Conservation (phyloP, 768 basidiomycete species). For the Pleurotus sapidus region DNA sequence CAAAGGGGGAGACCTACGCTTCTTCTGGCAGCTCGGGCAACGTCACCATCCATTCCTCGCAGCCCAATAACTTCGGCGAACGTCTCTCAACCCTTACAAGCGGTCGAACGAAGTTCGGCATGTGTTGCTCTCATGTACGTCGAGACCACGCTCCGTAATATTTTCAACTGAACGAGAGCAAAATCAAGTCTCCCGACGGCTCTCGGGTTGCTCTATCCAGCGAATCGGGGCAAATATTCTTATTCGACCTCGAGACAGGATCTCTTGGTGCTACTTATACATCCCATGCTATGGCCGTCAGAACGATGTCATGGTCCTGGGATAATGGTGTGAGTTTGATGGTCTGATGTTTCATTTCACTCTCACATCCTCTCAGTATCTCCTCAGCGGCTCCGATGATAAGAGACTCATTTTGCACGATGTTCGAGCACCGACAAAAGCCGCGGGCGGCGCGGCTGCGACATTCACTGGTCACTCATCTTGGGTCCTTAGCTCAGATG, state of each 20-base stretch:
- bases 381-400: constrained; percentile 91
- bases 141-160: not conserved
- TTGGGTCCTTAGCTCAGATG: constrained; percentile 83
- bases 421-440: constrained; percentile 55
- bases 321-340: constrained; percentile 70
- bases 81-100: constrained; percentile 56
- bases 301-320: constrained; percentile 84
- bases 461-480: constrained; percentile 86
- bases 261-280: constrained; percentile 69
- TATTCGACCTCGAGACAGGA: constrained; percentile 76
- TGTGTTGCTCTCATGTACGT: constrained; percentile 70
- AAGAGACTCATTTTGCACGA: constrained; percentile 90
- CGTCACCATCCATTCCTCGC: constrained; percentile 69
- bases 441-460: constrained; percentile 77
- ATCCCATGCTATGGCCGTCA: constrained; percentile 88
- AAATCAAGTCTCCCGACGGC: constrained; percentile 81
- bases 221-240: constrained; percentile 84
- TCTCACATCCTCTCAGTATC: constrained; percentile 45
- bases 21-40: constrained; percentile 73
- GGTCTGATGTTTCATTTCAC: not conserved
- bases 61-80: constrained; percentile 63
- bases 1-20: constrained; percentile 69
- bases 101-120: constrained; percentile 75
- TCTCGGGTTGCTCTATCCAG: constrained; percentile 76
- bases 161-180: not conserved